These are phyloP conservation scores for Candida incommunis DNA, from an alignment of 805 yeast species.

Conservation along the genomic window DNA sequence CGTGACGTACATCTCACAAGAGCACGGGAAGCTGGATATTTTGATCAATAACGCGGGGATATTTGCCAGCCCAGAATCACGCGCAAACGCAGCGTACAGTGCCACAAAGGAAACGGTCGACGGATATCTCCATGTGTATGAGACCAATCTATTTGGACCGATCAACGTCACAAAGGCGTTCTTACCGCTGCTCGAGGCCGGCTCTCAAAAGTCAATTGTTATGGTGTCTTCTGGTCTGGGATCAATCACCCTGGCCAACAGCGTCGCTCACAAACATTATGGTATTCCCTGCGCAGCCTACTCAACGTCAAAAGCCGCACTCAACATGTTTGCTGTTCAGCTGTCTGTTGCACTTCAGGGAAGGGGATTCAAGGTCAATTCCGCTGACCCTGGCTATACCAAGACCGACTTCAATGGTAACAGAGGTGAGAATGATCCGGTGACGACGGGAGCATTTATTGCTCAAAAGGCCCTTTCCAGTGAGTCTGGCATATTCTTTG, in stretches of 20 bases:
- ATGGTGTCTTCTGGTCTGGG: slow-evolving; percentile 1
- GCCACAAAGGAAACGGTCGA: neutral
- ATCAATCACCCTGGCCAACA: neutral
- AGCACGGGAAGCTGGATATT: slow-evolving; percentile 13
- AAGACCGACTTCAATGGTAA: neutral
- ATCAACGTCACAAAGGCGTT: slow-evolving; percentile 1
- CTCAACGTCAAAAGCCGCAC: neutral
- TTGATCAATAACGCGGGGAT: slow-evolving; percentile 22
- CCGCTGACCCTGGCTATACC: neutral
- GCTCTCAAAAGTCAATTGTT: neutral
- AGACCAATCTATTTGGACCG: neutral
- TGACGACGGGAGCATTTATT: neutral
- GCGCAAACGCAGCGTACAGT: neutral
- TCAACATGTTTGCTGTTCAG: slow-evolving; percentile 1
- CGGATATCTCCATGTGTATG: neutral
- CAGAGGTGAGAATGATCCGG: neutral
- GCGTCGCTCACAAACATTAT: neutral
- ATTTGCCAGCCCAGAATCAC: neutral
- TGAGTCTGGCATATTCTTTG: neutral
- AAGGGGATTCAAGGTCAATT: neutral
- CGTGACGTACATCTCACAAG: neutral
- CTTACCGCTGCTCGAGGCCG: neutral
- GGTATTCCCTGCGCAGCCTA: neutral
- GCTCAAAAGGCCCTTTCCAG: neutral
- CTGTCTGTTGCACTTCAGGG: neutral